Evolutionary conservation across 495 filamentous ascomycete genomes (phyloP).

Genomic region (Xylaria nigripes): DNA sequence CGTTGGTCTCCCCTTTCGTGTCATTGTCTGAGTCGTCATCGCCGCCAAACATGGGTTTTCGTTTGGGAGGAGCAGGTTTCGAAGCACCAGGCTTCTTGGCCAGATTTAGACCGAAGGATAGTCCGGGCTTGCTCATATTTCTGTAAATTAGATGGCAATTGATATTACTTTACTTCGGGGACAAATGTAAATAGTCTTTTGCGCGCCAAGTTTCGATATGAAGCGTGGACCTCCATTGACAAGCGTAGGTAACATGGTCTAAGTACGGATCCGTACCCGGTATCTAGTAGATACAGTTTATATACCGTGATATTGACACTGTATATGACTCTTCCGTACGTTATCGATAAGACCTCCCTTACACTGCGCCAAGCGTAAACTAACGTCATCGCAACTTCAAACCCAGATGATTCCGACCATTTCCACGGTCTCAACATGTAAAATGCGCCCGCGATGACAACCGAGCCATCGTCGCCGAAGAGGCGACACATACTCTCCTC

Average conservation of each 20-base stretch:
- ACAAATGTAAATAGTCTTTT: too few relatives aligned
- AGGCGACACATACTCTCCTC: slow-evolving; percentile 39
- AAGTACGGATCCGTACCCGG: too few relatives aligned
- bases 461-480: slow-evolving; percentile 34
- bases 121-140: slow-evolving; percentile 24
- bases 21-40: slow-evolving; percentile 44
- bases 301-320: too few relatives aligned
- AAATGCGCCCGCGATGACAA: slow-evolving; percentile 24
- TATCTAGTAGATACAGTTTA: background rate
- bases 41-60: slow-evolving; percentile 44
- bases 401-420: background rate
- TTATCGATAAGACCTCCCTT: slow-evolving; percentile 1
- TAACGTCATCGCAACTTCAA: slow-evolving; percentile 9
- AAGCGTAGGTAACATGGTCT: too few relatives aligned
- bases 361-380: background rate
- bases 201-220: background rate
- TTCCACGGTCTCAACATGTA: background rate
- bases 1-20: slow-evolving; percentile 10
- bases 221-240: too few relatives aligned
- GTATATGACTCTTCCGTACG: too few relatives aligned
- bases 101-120: slow-evolving; percentile 35
- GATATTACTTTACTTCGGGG: too few relatives aligned
- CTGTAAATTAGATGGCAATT: background rate
- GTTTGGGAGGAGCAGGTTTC: slow-evolving; percentile 33
- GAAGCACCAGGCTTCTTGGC: slow-evolving; percentile 22